phyloP scores from a whole-genome alignment of 768 basidiomycete species.

The Guyanaporus albipodus region DNA sequence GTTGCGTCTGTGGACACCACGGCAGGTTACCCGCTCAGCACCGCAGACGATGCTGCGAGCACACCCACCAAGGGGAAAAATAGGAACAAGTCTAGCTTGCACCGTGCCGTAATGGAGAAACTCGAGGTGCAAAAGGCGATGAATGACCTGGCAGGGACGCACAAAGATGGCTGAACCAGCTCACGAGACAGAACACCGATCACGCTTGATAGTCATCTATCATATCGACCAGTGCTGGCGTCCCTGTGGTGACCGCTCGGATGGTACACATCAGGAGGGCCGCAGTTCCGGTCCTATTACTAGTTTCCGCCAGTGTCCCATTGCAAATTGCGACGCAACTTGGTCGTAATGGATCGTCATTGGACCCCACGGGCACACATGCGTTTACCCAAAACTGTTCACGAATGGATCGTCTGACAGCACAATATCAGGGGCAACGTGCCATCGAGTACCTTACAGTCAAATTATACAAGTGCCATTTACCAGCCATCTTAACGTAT shows the following conservation, averaged over 20 bases:
- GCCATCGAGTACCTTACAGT: too few relatives aligned
- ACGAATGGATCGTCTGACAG: neutral
- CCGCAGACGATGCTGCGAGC: constrained; percentile 9
- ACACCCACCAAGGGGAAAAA: constrained; percentile 27
- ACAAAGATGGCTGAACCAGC: constrained; percentile 17
- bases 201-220: neutral
- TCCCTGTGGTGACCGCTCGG: neutral
- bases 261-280: neutral
- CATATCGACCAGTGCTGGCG: neutral
- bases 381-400: neutral
- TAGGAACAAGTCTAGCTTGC: constrained; percentile 59
- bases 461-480: too few relatives aligned
- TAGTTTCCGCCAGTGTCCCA: neutral
- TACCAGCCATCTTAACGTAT: too few relatives aligned
- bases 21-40: constrained; percentile 6
- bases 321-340: neutral
- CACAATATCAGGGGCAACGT: neutral
- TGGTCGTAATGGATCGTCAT: neutral
- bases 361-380: neutral
- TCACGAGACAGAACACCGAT: neutral
- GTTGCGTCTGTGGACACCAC: constrained; percentile 15
- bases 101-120: constrained; percentile 70
- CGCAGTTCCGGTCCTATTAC: neutral
- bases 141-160: constrained; percentile 40
- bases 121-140: constrained; percentile 72